Evolutionary conservation across 2,329 filamentous ascomycete species (phyloP), one percentile per base, ranked within the genome.

Genomic region (Penicillium sp.): DNA sequence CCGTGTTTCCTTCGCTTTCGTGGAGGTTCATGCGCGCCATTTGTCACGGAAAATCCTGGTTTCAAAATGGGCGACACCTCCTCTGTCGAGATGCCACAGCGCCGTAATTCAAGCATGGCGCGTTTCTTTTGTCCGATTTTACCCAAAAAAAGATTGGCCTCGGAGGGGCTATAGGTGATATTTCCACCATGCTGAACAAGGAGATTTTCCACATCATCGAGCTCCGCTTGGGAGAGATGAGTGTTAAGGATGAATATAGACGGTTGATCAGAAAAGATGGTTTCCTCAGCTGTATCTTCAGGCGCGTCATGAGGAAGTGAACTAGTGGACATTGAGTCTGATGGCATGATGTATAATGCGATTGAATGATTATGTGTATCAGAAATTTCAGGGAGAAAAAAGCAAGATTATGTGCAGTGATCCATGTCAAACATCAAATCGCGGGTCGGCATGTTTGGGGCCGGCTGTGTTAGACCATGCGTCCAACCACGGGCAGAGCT

Each of bases 51-150:
- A 8, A 51, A 37, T 24, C 34, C 40, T 24, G 9, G 26, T 14
- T 7, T 4, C 36, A 0, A 46, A 24, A 14, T n/a, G 8, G 31
- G 51, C 11, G 14, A n/a, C 24, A 66, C 49, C 46, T 79, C 72
- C 48, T 80, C 70, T 37, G 75, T 77, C 69, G 72, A 76, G 2
- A 96, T 63, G 13, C 85, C 87, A 42, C 84, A 81, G 6, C 84
- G 81, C 49, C 90, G 82, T 56, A 97, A 77, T 73, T 97, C 93
- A 63, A 95, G 87, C 43, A 83, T 79, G 1, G 91, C 91, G 16
- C 93, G 83, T 64, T 85, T 82, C 60, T 84, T 87, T 51, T 84
- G 87, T 0, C 80, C 80, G 29, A 96, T 81, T 61, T 87, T 90
- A 2, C 89, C 91, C 26, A 97, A 70, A 2, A 96, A 79, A 3